Base-by-base conservation (phyloP, 2,329 filamentous ascomycete genomes). In the Arthrobotrys sphaeroides region DNA sequence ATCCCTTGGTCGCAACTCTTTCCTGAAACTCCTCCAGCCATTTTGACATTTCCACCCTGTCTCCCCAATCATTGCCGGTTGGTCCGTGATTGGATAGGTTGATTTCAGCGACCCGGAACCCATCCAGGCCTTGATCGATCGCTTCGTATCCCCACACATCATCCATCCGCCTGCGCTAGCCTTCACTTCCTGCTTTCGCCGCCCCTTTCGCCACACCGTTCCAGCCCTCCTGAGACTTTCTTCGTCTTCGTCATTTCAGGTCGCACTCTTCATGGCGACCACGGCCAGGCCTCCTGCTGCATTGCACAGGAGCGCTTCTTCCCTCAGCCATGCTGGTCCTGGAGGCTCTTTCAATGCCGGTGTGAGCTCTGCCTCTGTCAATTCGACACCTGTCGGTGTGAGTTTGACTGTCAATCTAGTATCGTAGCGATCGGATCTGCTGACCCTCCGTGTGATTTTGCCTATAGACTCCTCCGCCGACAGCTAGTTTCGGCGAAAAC, bases 341-440 rank as follows among this genome's bases (percentile, higher is more conserved):
- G 70, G 70, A 62, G 70, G 70, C 18, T 74, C 70, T 49, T 74
- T 74, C 62, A 74, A 74, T 45, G 70, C 70, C 16, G 70, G 70
- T 31, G 67, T 74, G 70, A 74, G 70, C 67, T 74, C 70, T 40
- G 70, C 62, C n/a, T 74, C 70, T 38, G 62, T 74, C 70, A 67
- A 67, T 68, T 74, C 70, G 62, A 74, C 70, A 26, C 70, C 70
- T 42, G 61, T 68, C 22, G 70, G 61, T 64, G 70, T 74, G 61
- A 47, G 69, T 49, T 36, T 22, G 51, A 31, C 51, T 55, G 3
- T 24, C 18, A 38, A 38, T 38, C 31, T 38, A 36, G 18, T 55
- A 38, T 1, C 16, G 16, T 6, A 31, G 16, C 10, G 7, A 12
- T n/a, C 31, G 10, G 36, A 20, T 12, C 18, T 28, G 12, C 51